A percentile compares a stretch with the other conserved stretches of the same genome.
Evolutionary conservation across 352 stramenopile species (phyloP).

Genomic region (Saprolegnia parasitica): DNA sequence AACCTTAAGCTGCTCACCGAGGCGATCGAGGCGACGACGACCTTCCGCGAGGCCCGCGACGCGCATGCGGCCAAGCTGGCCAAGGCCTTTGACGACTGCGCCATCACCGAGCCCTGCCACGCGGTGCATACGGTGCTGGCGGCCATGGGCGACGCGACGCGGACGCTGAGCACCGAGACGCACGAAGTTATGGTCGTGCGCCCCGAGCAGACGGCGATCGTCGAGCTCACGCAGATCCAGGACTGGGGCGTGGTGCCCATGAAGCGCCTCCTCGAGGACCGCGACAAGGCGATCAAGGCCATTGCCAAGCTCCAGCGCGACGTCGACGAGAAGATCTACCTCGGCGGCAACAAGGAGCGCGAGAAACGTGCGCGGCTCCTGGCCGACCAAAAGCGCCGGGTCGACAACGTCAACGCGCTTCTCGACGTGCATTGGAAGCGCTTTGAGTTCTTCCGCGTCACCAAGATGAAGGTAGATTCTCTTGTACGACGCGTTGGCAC

Average conservation of each 20-base stretch:
- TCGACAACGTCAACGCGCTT: conserved; percentile 75
- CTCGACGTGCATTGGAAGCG: conserved; percentile 67
- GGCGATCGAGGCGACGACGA: conserved; percentile 59
- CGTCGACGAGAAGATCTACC: conserved; percentile 59
- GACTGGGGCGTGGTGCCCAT: conserved; percentile 79
- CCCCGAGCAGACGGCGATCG: conserved; percentile 62
- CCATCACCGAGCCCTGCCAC: conserved; percentile 48
- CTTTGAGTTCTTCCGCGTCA: conserved; percentile 64
- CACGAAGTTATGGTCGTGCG: conserved; percentile 73
- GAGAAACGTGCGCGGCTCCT: conserved; percentile 80
- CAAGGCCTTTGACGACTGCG: conserved; percentile 55
- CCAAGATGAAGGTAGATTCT: conserved; percentile 67
- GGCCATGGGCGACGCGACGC: conserved; percentile 43
- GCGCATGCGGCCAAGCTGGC: conserved; percentile 49
- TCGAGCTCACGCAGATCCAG: conserved; percentile 67
- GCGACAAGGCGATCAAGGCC: conserved; percentile 77
- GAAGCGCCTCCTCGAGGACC: conserved; percentile 76
- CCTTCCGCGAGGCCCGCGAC: conserved; percentile 62
- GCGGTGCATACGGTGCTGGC: conserved; percentile 48
- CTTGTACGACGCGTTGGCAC: neutral
- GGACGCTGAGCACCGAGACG: conserved; percentile 56
- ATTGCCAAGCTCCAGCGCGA: conserved; percentile 71
- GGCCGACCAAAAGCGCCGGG: conserved; percentile 73
- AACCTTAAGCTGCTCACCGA: conserved; percentile 72
- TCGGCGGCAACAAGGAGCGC: conserved; percentile 45